Evolutionary conservation across 108 stramenopile species (phyloP).

Genomic region (Discostella stelligeroides): DNA sequence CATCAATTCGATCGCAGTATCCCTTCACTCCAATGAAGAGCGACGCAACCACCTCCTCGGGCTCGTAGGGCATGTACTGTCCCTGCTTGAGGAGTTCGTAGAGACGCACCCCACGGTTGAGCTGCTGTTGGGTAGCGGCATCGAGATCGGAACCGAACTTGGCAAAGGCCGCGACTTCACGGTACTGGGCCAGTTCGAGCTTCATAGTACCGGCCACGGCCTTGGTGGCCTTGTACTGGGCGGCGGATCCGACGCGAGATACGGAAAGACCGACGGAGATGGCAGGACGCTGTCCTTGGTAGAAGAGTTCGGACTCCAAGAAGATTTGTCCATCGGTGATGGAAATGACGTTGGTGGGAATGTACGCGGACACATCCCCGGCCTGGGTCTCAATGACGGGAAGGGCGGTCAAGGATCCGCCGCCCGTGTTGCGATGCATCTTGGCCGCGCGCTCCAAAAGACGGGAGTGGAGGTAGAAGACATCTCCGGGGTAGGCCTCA

Average conservation of each 20-base stretch:
- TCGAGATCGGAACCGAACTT: constrained; percentile 99
- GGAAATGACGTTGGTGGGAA: constrained; percentile 99
- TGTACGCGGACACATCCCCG: constrained; percentile 99
- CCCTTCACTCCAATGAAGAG: constrained; percentile 99
- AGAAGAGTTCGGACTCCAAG: constrained; percentile 99
- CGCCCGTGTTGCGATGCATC: constrained; percentile 95
- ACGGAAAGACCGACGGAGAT: constrained; percentile 99
- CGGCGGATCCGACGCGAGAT: constrained; percentile 99
- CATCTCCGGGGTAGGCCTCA: constrained; percentile 99
- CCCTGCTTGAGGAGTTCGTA: constrained; percentile 99
- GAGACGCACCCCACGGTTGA: constrained; percentile 99
- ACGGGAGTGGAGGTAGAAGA: constrained; percentile 99
- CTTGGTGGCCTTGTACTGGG: constrained; percentile 99
- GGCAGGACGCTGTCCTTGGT: constrained; percentile 99
- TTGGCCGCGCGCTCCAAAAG: constrained; percentile 99
- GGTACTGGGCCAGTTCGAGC: constrained; percentile 99
- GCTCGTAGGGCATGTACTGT: constrained; percentile 98
- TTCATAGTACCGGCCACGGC: constrained; percentile 99
- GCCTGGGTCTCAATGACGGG: constrained; percentile 99
- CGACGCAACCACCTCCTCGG: constrained; percentile 97
- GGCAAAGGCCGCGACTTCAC: constrained; percentile 99
- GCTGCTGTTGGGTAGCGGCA: constrained; percentile 99
- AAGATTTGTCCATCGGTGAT: constrained; percentile 99
- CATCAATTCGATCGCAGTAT: constrained; percentile 98
- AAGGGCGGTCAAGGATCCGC: constrained; percentile 98